Percentiles rank a stretch among this genome's conserved stretches.
Conservation (phyloP, 202 grass and related monocot genomes). For the Dendrocalamus latiflorus region DNA sequence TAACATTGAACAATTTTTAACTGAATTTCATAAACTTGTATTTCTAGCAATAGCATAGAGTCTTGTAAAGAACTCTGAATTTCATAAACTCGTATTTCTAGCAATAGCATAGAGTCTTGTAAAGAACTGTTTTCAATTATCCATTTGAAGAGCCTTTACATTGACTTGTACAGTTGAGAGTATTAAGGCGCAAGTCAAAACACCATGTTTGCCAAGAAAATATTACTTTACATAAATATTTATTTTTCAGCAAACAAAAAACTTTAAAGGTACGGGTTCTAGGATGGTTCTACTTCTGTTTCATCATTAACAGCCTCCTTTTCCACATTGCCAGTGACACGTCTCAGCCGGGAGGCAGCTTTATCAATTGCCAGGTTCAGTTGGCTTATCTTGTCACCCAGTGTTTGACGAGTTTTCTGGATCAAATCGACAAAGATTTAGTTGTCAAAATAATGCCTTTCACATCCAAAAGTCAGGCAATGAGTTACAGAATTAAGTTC, state of each 20-base stretch:
- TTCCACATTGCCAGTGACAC: constrained; percentile 37
- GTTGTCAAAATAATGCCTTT: not conserved
- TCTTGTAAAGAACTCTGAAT: not conserved
- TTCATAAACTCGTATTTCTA: not conserved
- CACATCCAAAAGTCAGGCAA: not conserved
- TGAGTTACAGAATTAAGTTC: not conserved
- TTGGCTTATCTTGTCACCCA: constrained; percentile 62
- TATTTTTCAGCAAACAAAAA: constrained; percentile 8
- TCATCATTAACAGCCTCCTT: constrained; percentile 28
- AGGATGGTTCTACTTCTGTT: constrained; percentile 39
- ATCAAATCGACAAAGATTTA: constrained; percentile 11
- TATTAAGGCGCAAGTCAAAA: not conserved
- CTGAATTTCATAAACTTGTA: not conserved
- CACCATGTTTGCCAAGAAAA: not conserved
- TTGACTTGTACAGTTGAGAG: not conserved
- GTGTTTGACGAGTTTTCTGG: constrained; percentile 57
- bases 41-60: not conserved
- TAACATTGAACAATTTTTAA: not conserved
- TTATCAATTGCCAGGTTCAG: constrained; percentile 67
- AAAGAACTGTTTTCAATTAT: not conserved
- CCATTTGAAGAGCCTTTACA: not conserved
- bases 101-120: not conserved
- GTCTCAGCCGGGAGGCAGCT: constrained; percentile 42
- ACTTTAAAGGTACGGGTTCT: constrained; percentile 29
- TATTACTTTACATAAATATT: not conserved